Base-by-base conservation (phyloP, 164 flowering plant species). In the Vitis riparia region DNA sequence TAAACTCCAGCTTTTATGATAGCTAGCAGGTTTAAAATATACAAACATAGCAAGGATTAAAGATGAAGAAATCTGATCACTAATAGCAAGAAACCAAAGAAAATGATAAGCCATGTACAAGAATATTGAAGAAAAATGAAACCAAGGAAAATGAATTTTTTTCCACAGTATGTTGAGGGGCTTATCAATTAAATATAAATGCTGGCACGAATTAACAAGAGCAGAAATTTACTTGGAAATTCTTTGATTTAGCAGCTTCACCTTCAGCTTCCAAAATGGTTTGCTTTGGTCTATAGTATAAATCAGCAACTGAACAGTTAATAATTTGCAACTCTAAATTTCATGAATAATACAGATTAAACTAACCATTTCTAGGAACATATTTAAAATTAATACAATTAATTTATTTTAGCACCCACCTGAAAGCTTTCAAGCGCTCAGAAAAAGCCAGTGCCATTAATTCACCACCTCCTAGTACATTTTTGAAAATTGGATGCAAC, bases 221-320 rank as follows among this genome's bases (percentile, higher is more conserved):
- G 48, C 3, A 68, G 47, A 60, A 63, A 71, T 16, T 75, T 85
- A 94, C 99, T 73, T 87, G 62, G 44, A 59, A 63, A 77, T 81
- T 80, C 76, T 90, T 93, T 48, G 90, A 87, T 69, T 79, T 91
- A 49, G 93, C 90, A 78, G 89, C 88, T 77, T 88, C 95, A 51
- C 97, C 98, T 88, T 95, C 98, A 59, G 97, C 85, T 85, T 95
- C 99, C 81, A 95, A 77, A 60, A 95, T 83, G 27, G 98, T 95
- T 84, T 90, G 96, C 88, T 93, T 95, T 32, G 97, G 96, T 73
- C 99, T 93, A 37, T 37, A 65, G 73, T 12, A 73, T 29, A 75
- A 27, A 73, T 57, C 50, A 77, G 48, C 50, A 65, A 78, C 61
- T 55, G 16, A 52, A 62, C 16, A 29, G 62, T 61, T 55, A 71